Evolutionary conservation across 179 eudicot genomes (phyloP), one percentile per base, ranked within the genome.

Genomic region (Silene noctiflora): DNA sequence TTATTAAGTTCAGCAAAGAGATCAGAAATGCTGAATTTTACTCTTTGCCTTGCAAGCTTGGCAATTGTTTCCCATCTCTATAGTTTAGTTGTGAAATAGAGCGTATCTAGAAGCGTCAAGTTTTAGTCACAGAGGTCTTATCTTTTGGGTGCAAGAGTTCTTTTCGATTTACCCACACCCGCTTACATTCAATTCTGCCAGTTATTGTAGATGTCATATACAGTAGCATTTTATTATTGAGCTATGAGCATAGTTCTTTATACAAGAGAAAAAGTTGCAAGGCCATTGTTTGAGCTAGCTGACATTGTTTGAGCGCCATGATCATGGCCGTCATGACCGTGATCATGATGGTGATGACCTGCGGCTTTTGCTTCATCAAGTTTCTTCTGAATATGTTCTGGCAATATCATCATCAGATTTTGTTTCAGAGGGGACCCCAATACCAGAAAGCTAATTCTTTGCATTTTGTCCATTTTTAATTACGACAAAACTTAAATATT

Each of bases 21-120:
- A 79, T 86, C 14, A 85, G 97, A 80, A 93, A 84, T 48, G 77
- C 88, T 82, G 96, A 93, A 59, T 91, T 90, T 59, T 90, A 93
- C 72, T 87, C 81, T 55, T 72, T 93, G 62, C 95, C 97, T 33
- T 88, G 85, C 64, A 77, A 73, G 21, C 97, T 93, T 48, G 84
- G 84, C 72, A 82, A 80, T 72, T 77, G 83, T 39, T 93, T 91
- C 80, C 98, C 97, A 22, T 85, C 97, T 77, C 48, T 84, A 35
- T 89, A 33, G 7, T 33, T 22, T 73, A 58, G 21, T 46, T 24
- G 73, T 14, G 60, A 58, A 69, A 27, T 51, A 25, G 73, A 70
- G 25, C 21, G 55, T 9, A 13, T 42, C 29, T 51, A 39, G 21
- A 67, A 67, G 71, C 71, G 51, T 67, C 39, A 33, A 29, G 42